Conservation (phyloP, 371 early-diverging fungal species). For the Mucor piriformis region DNA sequence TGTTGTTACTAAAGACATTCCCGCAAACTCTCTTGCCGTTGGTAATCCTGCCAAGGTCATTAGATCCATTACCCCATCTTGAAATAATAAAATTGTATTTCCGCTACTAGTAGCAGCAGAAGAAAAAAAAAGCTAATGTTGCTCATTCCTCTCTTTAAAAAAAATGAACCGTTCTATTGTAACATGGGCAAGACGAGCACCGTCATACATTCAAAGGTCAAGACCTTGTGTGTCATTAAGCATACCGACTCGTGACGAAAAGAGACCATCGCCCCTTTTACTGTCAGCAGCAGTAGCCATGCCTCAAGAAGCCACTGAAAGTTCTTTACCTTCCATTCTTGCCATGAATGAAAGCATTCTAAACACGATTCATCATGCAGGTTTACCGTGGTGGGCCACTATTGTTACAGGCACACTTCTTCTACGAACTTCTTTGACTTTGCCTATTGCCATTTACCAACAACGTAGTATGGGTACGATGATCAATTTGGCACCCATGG, state of each 20-base stretch:
- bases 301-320: background rate
- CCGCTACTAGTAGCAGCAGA: no score
- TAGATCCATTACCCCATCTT: conserved; percentile 9
- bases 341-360: conserved; percentile 51
- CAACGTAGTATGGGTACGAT: conserved; percentile 63
- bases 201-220: background rate
- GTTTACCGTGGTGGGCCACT: conserved; percentile 75
- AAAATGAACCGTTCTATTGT: conserved; percentile 4
- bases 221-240: background rate
- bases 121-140: background rate
- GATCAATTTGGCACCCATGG: conserved; percentile 61
- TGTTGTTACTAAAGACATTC: conserved; percentile 81
- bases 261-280: background rate
- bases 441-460: conserved; percentile 79
- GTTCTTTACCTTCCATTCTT: conserved; percentile 35
- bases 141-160: background rate
- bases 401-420: conserved; percentile 63
- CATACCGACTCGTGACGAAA: background rate
- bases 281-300: background rate
- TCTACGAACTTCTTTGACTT: conserved; percentile 64
- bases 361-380: conserved; percentile 43
- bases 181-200: background rate
- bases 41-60: conserved; percentile 86
- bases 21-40: conserved; percentile 69
- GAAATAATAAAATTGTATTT: no score